These are phyloP conservation scores for Eustoma russellianum DNA, from an alignment of 257 asterid species.

Conservation along the genomic window DNA sequence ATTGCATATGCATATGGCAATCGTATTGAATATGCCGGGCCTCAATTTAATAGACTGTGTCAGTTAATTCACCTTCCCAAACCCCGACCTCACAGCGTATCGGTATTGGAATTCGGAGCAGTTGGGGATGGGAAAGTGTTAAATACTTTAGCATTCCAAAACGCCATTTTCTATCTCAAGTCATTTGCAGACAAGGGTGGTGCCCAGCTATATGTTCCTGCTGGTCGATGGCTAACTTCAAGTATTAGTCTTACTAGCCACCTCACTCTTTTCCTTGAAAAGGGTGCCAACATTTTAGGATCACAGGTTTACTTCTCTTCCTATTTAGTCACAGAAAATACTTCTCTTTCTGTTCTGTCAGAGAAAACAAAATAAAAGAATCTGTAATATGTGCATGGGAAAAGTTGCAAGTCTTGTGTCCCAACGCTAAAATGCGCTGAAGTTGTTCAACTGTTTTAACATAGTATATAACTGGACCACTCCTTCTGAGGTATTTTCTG, in stretches of 20 bases:
- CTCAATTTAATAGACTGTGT: slow-evolving; percentile 59
- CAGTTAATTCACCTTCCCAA: slow-evolving; percentile 50
- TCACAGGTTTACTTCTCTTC: slow-evolving; percentile 41
- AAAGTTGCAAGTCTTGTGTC: no score
- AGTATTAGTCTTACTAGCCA: slow-evolving; percentile 92
- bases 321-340: no score
- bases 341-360: no score
- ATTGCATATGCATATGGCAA: slow-evolving; percentile 31
- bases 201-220: slow-evolving; percentile 95
- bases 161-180: slow-evolving; percentile 91
- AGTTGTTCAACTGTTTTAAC: no score
- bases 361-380: no score
- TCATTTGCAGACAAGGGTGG: slow-evolving; percentile 97
- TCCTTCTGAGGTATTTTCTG: no score
- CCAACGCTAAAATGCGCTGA: no score
- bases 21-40: slow-evolving; percentile 9
- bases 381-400: no score
- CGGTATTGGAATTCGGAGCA: slow-evolving; percentile 89
- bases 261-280: slow-evolving; percentile 86
- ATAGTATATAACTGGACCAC: no score
- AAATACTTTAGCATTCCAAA: slow-evolving; percentile 88
- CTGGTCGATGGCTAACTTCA: slow-evolving; percentile 83
- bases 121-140: slow-evolving; percentile 85
- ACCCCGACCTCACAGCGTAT: slow-evolving; percentile 97
- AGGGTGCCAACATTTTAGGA: slow-evolving; percentile 78